These are phyloP conservation scores for Ophiostoma fasciatum DNA, from an alignment of 2,329 filamentous ascomycete species.

Conservation along the genomic window DNA sequence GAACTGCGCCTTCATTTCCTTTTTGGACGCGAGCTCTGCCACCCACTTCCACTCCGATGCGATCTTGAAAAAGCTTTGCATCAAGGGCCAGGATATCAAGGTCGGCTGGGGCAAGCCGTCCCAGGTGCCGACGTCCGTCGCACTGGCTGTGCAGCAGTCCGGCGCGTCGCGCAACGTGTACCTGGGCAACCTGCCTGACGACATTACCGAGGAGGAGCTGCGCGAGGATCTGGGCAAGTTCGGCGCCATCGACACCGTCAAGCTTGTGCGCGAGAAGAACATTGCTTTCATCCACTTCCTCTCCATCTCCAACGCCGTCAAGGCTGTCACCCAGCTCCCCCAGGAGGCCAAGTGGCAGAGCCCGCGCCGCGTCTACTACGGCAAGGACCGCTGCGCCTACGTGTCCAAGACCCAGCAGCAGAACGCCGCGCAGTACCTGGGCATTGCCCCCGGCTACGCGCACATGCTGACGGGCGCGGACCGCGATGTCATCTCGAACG, in stretches of 20 bases:
- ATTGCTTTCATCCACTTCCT: conserved; percentile 97
- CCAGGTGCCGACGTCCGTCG: conserved; percentile 91
- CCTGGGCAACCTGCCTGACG: conserved; percentile 81
- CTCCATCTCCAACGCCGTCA: conserved; percentile 95
- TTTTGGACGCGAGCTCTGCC: conserved; percentile 91
- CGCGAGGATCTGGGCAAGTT: conserved; percentile 94
- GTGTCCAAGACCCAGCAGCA: conserved; percentile 99
- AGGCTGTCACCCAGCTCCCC: conserved; percentile 89
- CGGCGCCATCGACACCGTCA: conserved; percentile 90
- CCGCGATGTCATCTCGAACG: conserved; percentile 90
- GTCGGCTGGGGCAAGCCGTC: conserved; percentile 99
- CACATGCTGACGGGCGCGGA: conserved; percentile 94
- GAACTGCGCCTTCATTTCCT: conserved; percentile 99
- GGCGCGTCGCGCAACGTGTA: conserved; percentile 96
- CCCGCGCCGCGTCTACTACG: conserved; percentile 91
- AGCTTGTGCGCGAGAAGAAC: conserved; percentile 93
- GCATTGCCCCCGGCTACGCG: conserved; percentile 90
- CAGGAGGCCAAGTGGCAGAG: conserved; percentile 96
- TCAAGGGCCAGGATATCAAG: conserved; percentile 98
- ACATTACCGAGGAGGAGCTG: conserved; percentile 79
- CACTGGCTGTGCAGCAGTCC: conserved; percentile 93
- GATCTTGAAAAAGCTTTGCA: conserved; percentile 97
- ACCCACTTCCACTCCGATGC: conserved; percentile 99
- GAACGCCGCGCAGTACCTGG: conserved; percentile 94
- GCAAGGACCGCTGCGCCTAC: conserved; percentile 95